These are phyloP conservation scores for Boletellus sp. DNA, from an alignment of 1,284 basidiomycete species.

Conservation along the genomic window DNA sequence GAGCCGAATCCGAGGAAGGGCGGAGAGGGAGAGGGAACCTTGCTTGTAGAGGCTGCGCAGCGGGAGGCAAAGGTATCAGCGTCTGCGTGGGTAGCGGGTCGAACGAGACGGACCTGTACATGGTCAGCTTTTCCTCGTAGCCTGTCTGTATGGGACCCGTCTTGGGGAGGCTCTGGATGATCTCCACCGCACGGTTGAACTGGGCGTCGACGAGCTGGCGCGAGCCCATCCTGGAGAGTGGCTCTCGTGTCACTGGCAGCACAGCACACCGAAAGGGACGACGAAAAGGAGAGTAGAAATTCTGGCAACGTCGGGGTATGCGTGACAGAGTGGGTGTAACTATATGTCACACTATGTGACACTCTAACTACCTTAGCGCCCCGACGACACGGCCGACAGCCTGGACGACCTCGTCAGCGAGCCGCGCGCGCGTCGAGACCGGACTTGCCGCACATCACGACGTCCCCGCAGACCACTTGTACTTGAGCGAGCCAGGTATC, in stretches of 20 bases:
- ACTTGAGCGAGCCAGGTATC: constrained; percentile 39
- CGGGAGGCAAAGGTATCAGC: constrained; percentile 7
- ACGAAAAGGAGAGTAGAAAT: neutral
- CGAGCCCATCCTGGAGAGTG: constrained; percentile 56
- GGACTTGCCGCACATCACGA: constrained; percentile 23
- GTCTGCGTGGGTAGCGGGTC: neutral
- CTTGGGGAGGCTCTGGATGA: constrained; percentile 89
- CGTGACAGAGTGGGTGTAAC: constrained; percentile 20
- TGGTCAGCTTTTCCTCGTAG: constrained; percentile 93
- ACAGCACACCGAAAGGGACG: too few species aligned
- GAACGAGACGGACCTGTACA: constrained; percentile 71
- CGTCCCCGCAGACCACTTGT: constrained; percentile 34
- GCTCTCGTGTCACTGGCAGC: too few species aligned
- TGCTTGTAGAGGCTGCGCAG: constrained; percentile 82
- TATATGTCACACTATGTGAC: constrained; percentile 2
- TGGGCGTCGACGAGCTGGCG: constrained; percentile 70
- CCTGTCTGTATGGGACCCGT: constrained; percentile 94
- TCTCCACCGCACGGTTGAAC: constrained; percentile 92
- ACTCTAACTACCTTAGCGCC: neutral
- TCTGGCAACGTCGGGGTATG: neutral
- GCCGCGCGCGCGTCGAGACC: neutral
- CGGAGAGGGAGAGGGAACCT: constrained; percentile 46
- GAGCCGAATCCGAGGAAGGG: constrained; percentile 3
- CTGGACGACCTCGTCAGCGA: neutral
- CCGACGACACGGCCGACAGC: too few species aligned